Evolutionary conservation across 495 filamentous ascomycete species (phyloP), one percentile per base, ranked within the genome.

Genomic region (Talaromyces liani): DNA sequence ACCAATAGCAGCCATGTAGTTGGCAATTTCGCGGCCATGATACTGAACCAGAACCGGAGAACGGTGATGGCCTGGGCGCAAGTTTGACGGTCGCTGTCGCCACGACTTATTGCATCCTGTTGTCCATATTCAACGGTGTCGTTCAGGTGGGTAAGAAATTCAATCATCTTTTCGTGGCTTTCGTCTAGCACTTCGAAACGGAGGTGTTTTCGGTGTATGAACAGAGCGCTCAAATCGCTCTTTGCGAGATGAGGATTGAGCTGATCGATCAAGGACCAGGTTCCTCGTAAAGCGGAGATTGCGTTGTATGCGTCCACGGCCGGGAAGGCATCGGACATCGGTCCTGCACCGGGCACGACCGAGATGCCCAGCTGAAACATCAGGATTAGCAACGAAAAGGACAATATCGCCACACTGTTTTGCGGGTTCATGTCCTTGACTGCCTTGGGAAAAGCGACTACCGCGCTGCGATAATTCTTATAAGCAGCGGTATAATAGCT

Each of bases 281-380:
- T 62, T 16, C 60, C 60, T 20, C 60, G 41, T 12, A 62, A 34
- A 18, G 60, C 60, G 0, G 47, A 51, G 12, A 62, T 54, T 4
- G 60, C 60, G 10, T 62, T 62, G 45, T 62, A 62, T 62, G 60
- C 60, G 29, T 62, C 60, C 20, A 49, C 45, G 9, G 25, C 29
- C 8, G 60, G 60, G 12, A 54, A 41, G 5, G 24, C 60, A n/a
- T 62, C 22, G 39, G 60, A 29, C 60, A 62, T 62, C 9, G 60
- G 60, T 16, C 39, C 60, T 39, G 60, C 60, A 24, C 60, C 60
- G 16, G 60, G 60, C 25, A 62, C 60, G 24, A 47, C 54, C 25
- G 60, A 62, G 25, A 62, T 62, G 14, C 60, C 60, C 60, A 62
- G 29, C 47, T 62, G 60, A 20, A 62, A 62, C 60, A 62, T 62